Percentiles rank a stretch among this genome's conserved stretches.
Conservation (phyloP, 805 yeast species). For the Candida suzukii region DNA sequence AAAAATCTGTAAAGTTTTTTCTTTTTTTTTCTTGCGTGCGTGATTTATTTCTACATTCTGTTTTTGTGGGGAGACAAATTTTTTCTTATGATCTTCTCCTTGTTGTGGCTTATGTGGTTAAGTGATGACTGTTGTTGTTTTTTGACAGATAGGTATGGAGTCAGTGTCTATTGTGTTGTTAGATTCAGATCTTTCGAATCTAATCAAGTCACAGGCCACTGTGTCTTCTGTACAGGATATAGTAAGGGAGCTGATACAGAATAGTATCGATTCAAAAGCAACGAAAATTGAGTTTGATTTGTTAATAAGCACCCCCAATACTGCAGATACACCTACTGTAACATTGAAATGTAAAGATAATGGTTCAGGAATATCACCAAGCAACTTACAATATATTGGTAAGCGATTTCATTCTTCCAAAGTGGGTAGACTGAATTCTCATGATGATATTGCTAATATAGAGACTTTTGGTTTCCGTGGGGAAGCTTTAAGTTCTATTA, state of each 20-base stretch:
- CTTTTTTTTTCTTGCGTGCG: too few species aligned
- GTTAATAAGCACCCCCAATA: too few species aligned
- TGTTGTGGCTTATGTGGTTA: too few species aligned
- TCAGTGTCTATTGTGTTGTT: not conserved
- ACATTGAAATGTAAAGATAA: constrained; percentile 50
- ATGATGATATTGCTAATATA: constrained; percentile 22
- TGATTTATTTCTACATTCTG: too few species aligned
- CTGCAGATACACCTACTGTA: constrained; percentile 19
- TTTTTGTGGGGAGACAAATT: too few species aligned
- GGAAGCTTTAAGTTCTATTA: constrained; percentile 53
- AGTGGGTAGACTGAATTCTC: constrained; percentile 1
- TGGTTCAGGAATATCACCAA: constrained; percentile 59
- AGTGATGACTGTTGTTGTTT: too few species aligned
- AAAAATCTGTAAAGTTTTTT: too few species aligned
- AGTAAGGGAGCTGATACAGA: constrained; percentile 43
- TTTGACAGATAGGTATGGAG: too few species aligned
- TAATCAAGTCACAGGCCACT: constrained; percentile 17
- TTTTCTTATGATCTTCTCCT: too few species aligned
- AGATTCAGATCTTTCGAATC: not conserved
- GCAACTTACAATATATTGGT: constrained; percentile 42
- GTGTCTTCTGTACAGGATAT: constrained; percentile 33
- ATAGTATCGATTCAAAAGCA: constrained; percentile 51
- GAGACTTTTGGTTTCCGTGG: constrained; percentile 66
- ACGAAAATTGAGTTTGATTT: constrained; percentile 26
- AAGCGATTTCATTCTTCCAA: constrained; percentile 51